phyloP scores from a whole-genome alignment of 2,329 filamentous ascomycete species.

The Paramyrothecium sp. region DNA sequence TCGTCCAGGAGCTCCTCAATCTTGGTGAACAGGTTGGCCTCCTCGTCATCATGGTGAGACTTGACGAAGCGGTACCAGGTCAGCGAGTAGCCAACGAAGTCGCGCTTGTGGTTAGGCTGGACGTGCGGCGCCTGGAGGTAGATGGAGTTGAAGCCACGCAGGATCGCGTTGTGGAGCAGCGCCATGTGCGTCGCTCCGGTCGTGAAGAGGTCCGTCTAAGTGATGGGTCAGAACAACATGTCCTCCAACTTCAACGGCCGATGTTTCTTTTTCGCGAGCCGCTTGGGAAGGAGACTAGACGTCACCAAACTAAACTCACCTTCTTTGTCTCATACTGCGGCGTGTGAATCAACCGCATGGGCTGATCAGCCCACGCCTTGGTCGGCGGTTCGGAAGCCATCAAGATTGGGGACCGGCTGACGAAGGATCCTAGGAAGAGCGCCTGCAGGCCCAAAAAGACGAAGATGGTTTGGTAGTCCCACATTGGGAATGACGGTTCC shows the following conservation, averaged over 20 bases:
- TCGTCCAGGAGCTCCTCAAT: constrained; percentile 51
- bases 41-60: constrained; percentile 61
- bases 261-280: neutral
- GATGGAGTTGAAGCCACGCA: constrained; percentile 64
- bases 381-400: constrained; percentile 27
- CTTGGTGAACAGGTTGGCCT: constrained; percentile 53
- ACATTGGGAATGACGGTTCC: neutral
- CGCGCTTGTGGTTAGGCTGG: constrained; percentile 46
- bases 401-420: constrained; percentile 32
- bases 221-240: neutral
- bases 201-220: constrained; percentile 57
- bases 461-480: constrained; percentile 4
- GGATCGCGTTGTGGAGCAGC: constrained; percentile 60
- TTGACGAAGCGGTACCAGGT: constrained; percentile 60
- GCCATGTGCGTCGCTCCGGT: constrained; percentile 61
- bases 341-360: constrained; percentile 52
- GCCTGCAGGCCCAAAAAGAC: constrained; percentile 23
- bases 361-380: constrained; percentile 52
- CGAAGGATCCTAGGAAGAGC: constrained; percentile 27
- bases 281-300: no score
- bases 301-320: constrained; percentile 29
- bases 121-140: constrained; percentile 57
- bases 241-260: neutral
- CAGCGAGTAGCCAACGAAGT: constrained; percentile 57
- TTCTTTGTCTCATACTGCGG: constrained; percentile 52